Percentiles rank a stretch among this genome's conserved stretches.
These are phyloP conservation scores for Pichia sp. DNA, from an alignment of 1,139 yeast species.

Conservation along the genomic window DNA sequence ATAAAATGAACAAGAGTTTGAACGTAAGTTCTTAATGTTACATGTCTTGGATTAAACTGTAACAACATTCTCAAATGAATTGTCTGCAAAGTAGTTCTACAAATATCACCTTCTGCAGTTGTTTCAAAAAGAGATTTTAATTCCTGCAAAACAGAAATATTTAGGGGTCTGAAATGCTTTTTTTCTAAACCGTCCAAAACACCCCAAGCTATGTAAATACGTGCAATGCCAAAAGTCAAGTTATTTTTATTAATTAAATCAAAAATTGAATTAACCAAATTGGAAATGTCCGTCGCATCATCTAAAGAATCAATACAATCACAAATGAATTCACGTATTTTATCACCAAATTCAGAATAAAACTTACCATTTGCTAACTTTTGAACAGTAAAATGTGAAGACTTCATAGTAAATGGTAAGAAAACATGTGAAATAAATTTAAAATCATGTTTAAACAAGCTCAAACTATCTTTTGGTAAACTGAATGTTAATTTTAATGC, in stretches of 20 bases:
- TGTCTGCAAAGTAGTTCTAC: conserved; percentile 45
- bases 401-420: conserved; percentile 60
- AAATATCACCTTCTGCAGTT: conserved; percentile 55
- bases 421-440: conserved; percentile 46
- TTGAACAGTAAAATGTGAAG: conserved; percentile 48
- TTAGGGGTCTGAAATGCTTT: conserved; percentile 29
- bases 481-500: conserved; percentile 52
- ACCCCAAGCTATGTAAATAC: conserved; percentile 58
- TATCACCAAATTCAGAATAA: conserved; percentile 55
- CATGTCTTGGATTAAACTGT: conserved; percentile 27
- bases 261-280: conserved; percentile 34
- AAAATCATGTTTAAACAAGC: conserved; percentile 41
- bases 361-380: conserved; percentile 27
- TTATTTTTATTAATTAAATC: conserved; percentile 42
- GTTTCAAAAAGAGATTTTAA: conserved; percentile 45
- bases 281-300: conserved; percentile 29
- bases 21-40: conserved; percentile 29
- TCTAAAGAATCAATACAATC: conserved; percentile 35
- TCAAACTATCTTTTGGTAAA: conserved; percentile 43
- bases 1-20: conserved; percentile 36
- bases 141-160: conserved; percentile 26
- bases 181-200: conserved; percentile 44
- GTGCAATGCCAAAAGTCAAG: conserved; percentile 64
- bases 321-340: conserved; percentile 42
- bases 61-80: conserved; percentile 42